A percentile compares a stretch with the other conserved stretches of the same genome.
phyloP scores from a whole-genome alignment of 305 asterid species.

The Fraxinus sp. region DNA sequence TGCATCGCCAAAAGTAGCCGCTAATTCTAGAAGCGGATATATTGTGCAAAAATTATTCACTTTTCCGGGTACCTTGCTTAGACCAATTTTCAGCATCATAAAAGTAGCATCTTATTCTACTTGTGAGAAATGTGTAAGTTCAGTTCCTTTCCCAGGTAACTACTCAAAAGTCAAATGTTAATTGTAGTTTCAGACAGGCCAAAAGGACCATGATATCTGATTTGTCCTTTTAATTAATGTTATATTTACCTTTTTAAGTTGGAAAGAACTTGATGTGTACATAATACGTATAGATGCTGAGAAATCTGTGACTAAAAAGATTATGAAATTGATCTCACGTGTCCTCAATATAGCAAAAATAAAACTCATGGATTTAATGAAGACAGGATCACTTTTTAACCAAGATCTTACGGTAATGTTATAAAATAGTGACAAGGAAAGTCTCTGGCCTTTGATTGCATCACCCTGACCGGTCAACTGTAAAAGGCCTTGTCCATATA shows the following conservation, averaged over 20 bases:
- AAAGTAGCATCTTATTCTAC: background rate
- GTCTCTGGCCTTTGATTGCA: conserved; percentile 89
- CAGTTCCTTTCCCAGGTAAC: background rate
- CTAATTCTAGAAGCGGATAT: background rate
- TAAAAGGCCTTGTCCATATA: conserved; percentile 88
- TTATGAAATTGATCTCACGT: conserved; percentile 13
- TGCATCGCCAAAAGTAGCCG: conserved; percentile 13
- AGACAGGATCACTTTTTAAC: conserved; percentile 17
- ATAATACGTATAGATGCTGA: background rate
- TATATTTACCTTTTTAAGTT: background rate
- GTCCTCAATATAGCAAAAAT: conserved; percentile 6
- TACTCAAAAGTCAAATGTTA: background rate
- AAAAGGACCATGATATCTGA: conserved; percentile 1
- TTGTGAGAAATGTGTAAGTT: background rate
- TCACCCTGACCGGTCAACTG: conserved; percentile 84
- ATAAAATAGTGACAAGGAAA: conserved; percentile 83
- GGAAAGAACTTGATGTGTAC: background rate
- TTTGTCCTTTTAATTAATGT: background rate
- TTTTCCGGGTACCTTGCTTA: background rate
- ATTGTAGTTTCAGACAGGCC: conserved; percentile 7
- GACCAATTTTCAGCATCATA: background rate
- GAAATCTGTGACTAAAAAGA: conserved; percentile 2
- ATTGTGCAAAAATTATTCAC: background rate
- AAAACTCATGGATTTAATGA: conserved; percentile 19
- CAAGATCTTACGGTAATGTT: conserved; percentile 76